Evolutionary conservation across 805 yeast genomes (phyloP), one percentile per base, ranked within the genome.

Genomic region (Ogataea trehaloabstinens): DNA sequence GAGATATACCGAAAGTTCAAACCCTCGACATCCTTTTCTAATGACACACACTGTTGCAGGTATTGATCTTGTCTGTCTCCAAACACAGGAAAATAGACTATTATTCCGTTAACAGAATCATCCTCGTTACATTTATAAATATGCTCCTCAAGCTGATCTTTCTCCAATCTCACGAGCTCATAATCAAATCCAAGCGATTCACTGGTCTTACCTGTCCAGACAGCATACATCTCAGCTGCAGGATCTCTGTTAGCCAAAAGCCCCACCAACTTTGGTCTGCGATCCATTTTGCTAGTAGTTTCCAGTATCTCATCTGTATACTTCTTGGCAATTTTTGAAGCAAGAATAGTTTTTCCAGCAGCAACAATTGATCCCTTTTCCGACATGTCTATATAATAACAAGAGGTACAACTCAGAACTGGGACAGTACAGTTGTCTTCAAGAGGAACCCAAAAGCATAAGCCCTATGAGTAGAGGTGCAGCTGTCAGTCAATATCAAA

Each of bases 41-140:
- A 70, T n/a, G 89, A 70, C 15, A 93, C 90, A 45, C 89, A 85
- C 65, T 93, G 98, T 66, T 93, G 98, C 41, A 93, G 65, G 61
- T 93, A 93, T 64, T 86, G 95, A 63, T 93, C 99, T 65, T 93
- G 98, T 42, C 86, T 78, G 58, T 87, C 86, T 3, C 96, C 96
- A 64, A 87, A 93, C 2, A 93, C 98, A 0, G 99, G 99, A 75
- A 91, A 93, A 62, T 93, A 93, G 12, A 93, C 91, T 85, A 93
- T 89, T 49, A 93, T 93, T 18, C 98, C 99, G 58, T 89, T 82
- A 28, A 91, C 86, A 1, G 60, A 51, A 39, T 74, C 77, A 55
- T 90, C 91, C 20, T 70, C 68, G 60, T 93, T 93, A 42, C 98
- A 96, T 29, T 75, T 78, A 33, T 89, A 75, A 44, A 93, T 78